Evolutionary conservation across 2,329 filamentous ascomycete species (phyloP), one percentile per base, ranked within the genome.

Genomic region (Neurospora sp.): DNA sequence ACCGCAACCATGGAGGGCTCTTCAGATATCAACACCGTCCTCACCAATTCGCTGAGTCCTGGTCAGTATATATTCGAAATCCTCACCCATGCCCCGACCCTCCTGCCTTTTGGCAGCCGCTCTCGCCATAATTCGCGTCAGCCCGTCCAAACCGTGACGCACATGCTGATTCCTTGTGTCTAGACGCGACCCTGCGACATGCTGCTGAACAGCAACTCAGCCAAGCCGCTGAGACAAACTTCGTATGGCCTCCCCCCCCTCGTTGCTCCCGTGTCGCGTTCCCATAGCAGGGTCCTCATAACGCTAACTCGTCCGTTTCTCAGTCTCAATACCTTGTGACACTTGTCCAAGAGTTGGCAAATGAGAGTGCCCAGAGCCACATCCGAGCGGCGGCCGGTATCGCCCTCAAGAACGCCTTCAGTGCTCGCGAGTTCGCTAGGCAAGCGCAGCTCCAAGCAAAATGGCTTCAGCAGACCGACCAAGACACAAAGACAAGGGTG

Each of bases 391-490:
- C 96, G 76, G 96, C 96, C 77, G 96, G 94, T 88, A 88, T 99
- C 77, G 95, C 96, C 76, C 86, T 99, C 78, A 99, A 99, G 85
- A 99, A 99, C 86, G 92, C 96, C 77, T 98, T 99, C 84, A 93
- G 92, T 78, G 92, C 94, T 78, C 91, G 96, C 85, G 96, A 99
- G 82, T 90, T 90, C 78, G 84, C 89, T 77, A 91, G 93, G 79
- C 89, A 97, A 82, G 91, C 92, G 79, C 92, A 96, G 80, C 88
- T 98, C 70, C 96, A 98, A 83, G 87, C 89, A 78, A 93, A 96
- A 90, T 99, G 96, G 96, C 85, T 96, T 73, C 88, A 90, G 80
- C 89, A 92, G 79, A 91, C 95, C 75, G 91, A 93, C 77, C 85
- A 88, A 75, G 89, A 91, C 72, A 92, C 93, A 77, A 97, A 97